phyloP scores from a whole-genome alignment of 306 rosid species.

The Corylus heterophylla region DNA sequence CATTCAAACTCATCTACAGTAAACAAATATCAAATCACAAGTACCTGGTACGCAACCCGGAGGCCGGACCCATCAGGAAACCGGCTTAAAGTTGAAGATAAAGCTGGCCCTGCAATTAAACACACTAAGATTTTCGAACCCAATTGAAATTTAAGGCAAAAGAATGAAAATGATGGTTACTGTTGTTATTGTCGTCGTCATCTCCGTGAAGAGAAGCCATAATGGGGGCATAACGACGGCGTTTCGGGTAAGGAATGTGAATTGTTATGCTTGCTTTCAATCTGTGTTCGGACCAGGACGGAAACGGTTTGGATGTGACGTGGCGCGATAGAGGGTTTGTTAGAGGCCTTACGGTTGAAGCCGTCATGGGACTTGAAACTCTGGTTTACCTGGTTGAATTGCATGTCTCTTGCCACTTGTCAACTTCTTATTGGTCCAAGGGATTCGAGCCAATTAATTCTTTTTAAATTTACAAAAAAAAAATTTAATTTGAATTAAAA shows the following conservation, averaged over 20 bases:
- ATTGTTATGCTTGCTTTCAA: constrained; percentile 6
- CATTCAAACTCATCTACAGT: background rate
- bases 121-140: background rate
- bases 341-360: constrained; percentile 28
- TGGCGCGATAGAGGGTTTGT: background rate
- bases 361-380: constrained; percentile 26
- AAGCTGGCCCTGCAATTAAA: constrained; percentile 56
- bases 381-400: no score
- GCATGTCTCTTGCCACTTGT: no score
- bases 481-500: no score
- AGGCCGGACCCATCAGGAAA: constrained; percentile 54
- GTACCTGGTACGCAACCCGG: constrained; percentile 95
- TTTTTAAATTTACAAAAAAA: no score
- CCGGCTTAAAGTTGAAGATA: constrained; percentile 46
- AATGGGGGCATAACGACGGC: constrained; percentile 35
- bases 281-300: constrained; percentile 5
- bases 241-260: constrained; percentile 26
- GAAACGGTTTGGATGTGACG: background rate
- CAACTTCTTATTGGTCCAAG: no score
- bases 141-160: background rate
- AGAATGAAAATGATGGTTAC: constrained; percentile 30
- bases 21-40: background rate
- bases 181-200: constrained; percentile 5
- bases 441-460: no score
- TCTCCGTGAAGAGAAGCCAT: constrained; percentile 34